Evolutionary conservation across 495 filamentous ascomycete species (phyloP).

Genomic region (Talaromyces borbonicus): DNA sequence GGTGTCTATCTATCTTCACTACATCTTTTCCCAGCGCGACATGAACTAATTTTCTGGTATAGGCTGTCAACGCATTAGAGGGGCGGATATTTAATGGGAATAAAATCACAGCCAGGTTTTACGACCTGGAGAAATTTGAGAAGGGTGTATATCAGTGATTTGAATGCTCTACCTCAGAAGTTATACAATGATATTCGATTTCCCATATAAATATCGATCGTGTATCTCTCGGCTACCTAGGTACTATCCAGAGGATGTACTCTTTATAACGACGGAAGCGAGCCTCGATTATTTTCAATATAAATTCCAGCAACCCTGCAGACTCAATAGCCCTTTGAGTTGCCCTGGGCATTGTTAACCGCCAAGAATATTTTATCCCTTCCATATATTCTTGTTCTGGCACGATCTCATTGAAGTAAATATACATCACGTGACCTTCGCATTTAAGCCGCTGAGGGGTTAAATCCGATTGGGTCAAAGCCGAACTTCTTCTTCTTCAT

Average conservation of each 20-base stretch:
- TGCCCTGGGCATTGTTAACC: too few species aligned
- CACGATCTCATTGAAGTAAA: not conserved
- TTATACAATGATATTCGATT: too few species aligned
- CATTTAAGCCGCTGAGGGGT: not conserved
- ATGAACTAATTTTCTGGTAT: constrained; percentile 3
- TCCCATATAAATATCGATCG: too few species aligned
- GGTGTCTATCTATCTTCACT: constrained; percentile 18
- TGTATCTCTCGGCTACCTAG: too few species aligned
- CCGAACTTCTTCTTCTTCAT: not conserved
- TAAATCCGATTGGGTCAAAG: constrained; percentile 2
- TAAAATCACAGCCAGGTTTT: constrained; percentile 66
- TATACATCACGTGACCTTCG: not conserved
- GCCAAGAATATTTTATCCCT: too few species aligned
- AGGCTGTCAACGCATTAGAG: constrained; percentile 84
- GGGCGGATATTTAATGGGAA: constrained; percentile 83
- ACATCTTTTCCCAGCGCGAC: not conserved
- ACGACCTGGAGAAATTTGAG: constrained; percentile 72
- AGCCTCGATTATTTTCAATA: too few species aligned
- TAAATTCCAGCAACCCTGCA: too few species aligned
- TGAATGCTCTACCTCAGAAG: not conserved
- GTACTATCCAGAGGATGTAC: too few species aligned
- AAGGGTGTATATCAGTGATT: constrained; percentile 48
- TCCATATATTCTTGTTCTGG: too few species aligned
- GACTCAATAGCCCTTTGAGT: too few species aligned
- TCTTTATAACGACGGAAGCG: too few species aligned